Evolutionary conservation across 2,329 filamentous ascomycete species (phyloP).

Genomic region (Trichoderma harzianum): DNA sequence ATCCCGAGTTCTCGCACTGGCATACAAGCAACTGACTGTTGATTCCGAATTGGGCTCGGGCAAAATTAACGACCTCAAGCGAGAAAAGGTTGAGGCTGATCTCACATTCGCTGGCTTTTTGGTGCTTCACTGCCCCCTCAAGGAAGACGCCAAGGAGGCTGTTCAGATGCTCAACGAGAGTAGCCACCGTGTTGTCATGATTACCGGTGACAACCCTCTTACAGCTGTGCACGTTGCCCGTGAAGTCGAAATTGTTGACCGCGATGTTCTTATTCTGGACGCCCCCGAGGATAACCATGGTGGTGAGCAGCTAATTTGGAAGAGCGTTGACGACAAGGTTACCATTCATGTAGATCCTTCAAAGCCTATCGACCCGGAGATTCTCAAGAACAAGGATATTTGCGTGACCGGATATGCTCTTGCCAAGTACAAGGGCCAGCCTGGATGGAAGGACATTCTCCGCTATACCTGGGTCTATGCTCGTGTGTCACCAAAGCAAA

Average conservation of each 20-base stretch:
- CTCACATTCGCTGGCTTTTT: conserved; percentile 92
- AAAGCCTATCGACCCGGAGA: conserved; percentile 74
- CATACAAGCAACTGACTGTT: conserved; percentile 83
- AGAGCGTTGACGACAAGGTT: conserved; percentile 86
- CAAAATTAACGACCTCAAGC: conserved; percentile 89
- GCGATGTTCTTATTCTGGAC: conserved; percentile 90
- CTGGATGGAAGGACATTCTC: conserved; percentile 72
- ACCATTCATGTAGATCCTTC: conserved; percentile 82
- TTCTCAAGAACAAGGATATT: conserved; percentile 82
- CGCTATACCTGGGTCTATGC: conserved; percentile 97
- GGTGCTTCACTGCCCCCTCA: conserved; percentile 90
- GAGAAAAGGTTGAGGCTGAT: conserved; percentile 83
- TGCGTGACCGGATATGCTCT: conserved; percentile 95
- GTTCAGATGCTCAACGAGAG: conserved; percentile 98
- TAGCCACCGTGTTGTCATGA: conserved; percentile 98
- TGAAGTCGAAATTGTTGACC: conserved; percentile 95
- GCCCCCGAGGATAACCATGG: conserved; percentile 85
- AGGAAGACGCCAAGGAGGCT: conserved; percentile 90
- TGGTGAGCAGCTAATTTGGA: conserved; percentile 84
- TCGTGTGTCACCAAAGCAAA: conserved; percentile 96
- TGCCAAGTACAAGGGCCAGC: conserved; percentile 78
- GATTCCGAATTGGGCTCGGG: conserved; percentile 78
- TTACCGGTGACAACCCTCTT: conserved; percentile 95
- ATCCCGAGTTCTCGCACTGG: conserved; percentile 87
- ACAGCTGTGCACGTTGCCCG: conserved; percentile 94